Base-by-base conservation (phyloP, 495 filamentous ascomycete genomes). In the Cercophora scortea region DNA sequence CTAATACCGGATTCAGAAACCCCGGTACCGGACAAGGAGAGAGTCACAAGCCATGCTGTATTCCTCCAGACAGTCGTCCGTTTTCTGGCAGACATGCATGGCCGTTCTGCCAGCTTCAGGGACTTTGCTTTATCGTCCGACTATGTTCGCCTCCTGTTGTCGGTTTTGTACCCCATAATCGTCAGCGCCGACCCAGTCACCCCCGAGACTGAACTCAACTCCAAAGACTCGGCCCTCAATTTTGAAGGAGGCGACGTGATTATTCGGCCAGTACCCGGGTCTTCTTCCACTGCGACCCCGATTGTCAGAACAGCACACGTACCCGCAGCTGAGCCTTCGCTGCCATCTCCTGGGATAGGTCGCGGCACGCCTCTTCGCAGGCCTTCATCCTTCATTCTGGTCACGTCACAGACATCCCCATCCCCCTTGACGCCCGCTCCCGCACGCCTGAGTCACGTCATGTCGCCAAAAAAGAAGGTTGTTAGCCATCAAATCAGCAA, bases 221-320 rank as follows among this genome's bases (percentile, higher is more conserved):
- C 87, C 18, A 78, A 85, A 41, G 83, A 91, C 53, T 86, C 85
- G 32, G 76, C 81, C 1, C 79, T 95, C 47, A 90, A 80, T 18
- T 93, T 95, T 56, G 88, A 92, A 53, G 91, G 89, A 10, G 81
- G 85, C 52, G 89, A 90, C 70, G 84, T 95, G 6, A 81, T 89
- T 32, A 83, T 91, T 47, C 79, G 87, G 16, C 88, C 90, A 4
- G 74, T 86, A 12, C 85, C 85, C 15, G 78, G 78, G 33, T 74
- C 75, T 4, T 68, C 75, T 15, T 59, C 60, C 8, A 63, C 70
- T n/a, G 56, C 68, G 13, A 70, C 79, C 3, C 83, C 87, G 8
- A 84, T 88, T 34, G 75, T 96, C 35, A 77, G 86, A 57, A 92
- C 88, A 16, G 78, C 84, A 5, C 82, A 74, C 19, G 71, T 85